Base-by-base conservation (phyloP, 2,329 filamentous ascomycete species). In the Ophiocordyceps camponoti-floridani region DNA sequence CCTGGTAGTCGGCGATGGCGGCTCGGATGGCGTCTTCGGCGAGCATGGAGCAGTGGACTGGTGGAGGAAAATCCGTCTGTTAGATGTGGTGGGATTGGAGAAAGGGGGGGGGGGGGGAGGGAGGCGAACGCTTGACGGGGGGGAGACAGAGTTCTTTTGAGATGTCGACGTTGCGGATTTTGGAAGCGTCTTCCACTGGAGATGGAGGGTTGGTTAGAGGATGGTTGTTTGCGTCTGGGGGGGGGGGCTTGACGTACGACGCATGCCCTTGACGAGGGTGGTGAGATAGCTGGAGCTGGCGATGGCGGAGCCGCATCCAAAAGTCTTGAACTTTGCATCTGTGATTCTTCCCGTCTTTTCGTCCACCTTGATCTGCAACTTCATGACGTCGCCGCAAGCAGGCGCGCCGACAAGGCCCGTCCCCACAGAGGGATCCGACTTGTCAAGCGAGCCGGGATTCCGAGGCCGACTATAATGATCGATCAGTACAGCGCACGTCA, bases 281-380 rank as follows among this genome's bases (percentile, higher is more conserved):
- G 91, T 98, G 56, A 98, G 67, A 62, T 98, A 98, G 58, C 83
- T 91, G 14, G 50, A 52, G 47, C 84, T 93, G 40, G 91, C 91
- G 64, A 98, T 98, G 51, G 91, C 91, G 28, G 81, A 87, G 45
- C 88, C 88, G 62, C 88, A 95, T 44, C 88, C 88, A 59, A 95
- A 95, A 0, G 88, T 95, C 79, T 95, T 95, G 77, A 95, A 95
- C 67, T 93, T 91, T 61, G 94, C 88, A 55, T 95, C 89, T 55
- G 79, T 80, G 60, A 95, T 95, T 54, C 79, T 89, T 62, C 91
- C 84, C 56, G 79, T 85, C 54, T 82, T 73, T 51, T 84, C 84
- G 65, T 95, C 87, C 56, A 95, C 88, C 47, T 85, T 81, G 65
- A 91, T 93, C 58, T 66, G 60, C 7, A 62, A 53, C 69, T 91